A percentile compares a stretch with the other conserved stretches of the same genome.
phyloP scores from a whole-genome alignment of 805 yeast species.

The Candida koratica region DNA sequence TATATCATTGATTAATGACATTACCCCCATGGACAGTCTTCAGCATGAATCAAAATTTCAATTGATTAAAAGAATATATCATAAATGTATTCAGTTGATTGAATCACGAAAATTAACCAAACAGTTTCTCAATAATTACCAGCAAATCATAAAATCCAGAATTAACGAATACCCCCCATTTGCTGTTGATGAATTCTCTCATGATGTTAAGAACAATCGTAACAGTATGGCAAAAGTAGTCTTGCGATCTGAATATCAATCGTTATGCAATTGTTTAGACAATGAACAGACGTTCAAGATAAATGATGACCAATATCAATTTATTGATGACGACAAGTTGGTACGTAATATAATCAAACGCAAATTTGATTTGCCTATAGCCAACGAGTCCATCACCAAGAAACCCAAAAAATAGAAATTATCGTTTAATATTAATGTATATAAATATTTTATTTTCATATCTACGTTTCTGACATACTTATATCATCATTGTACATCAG shows the following conservation, averaged over 20 bases:
- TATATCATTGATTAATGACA: slow-evolving; percentile 22
- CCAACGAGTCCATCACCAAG: neutral
- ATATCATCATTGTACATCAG: too few relatives aligned
- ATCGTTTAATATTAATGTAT: too few relatives aligned
- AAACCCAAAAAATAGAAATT: too few relatives aligned
- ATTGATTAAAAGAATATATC: slow-evolving; percentile 47
- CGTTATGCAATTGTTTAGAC: slow-evolving; percentile 42
- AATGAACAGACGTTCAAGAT: slow-evolving; percentile 22
- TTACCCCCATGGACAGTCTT: slow-evolving; percentile 19
- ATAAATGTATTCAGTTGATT: slow-evolving; percentile 59
- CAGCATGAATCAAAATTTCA: slow-evolving; percentile 21
- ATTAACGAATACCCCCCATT: slow-evolving; percentile 47
- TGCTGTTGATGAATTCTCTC: slow-evolving; percentile 20
- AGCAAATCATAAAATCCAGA: slow-evolving; percentile 31
- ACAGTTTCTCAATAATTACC: slow-evolving; percentile 26
- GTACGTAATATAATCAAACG: slow-evolving; percentile 57
- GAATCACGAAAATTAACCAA: slow-evolving; percentile 49
- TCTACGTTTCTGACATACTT: too few relatives aligned
- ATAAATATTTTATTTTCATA: too few relatives aligned
- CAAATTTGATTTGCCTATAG: slow-evolving; percentile 14
- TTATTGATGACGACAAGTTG: slow-evolving; percentile 58
- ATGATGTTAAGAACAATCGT: slow-evolving; percentile 16
- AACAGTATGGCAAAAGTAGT: slow-evolving; percentile 52
- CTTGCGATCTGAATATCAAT: slow-evolving; percentile 50
- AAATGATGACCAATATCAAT: slow-evolving; percentile 27